Conservation (phyloP, 2,329 filamentous ascomycete genomes). For the Pyricularia pennisetigena region DNA sequence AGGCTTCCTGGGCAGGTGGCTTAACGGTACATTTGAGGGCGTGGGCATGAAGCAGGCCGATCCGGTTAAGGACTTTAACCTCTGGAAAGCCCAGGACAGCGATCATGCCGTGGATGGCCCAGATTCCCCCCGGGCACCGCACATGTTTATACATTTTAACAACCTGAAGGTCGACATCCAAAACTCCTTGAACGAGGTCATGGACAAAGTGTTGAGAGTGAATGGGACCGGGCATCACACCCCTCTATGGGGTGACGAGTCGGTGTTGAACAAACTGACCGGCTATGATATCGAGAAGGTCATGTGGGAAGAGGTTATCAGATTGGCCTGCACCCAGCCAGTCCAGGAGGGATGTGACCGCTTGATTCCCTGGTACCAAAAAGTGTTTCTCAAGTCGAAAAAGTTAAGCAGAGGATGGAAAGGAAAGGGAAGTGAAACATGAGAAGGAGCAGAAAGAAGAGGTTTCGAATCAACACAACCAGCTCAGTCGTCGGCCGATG, state of each 20-base stretch:
- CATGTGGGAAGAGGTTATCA: slow-evolving; percentile 21
- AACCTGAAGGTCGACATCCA: slow-evolving; percentile 24
- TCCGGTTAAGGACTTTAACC: slow-evolving; percentile 17
- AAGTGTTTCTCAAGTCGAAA: slow-evolving; percentile 4
- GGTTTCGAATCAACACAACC: neutral
- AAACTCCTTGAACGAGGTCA: slow-evolving; percentile 11
- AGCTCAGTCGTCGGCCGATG: neutral
- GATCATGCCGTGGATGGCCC: slow-evolving; percentile 7
- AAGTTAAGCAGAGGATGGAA: neutral
- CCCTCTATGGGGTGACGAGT: slow-evolving; percentile 20
- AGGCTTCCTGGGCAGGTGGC: slow-evolving; percentile 20
- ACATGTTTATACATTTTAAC: slow-evolving; percentile 26
- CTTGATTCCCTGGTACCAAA: slow-evolving; percentile 19
- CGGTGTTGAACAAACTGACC: slow-evolving; percentile 13
- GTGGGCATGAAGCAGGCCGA: slow-evolving; percentile 21
- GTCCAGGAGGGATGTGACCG: slow-evolving; percentile 19
- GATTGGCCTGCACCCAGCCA: slow-evolving; percentile 16
- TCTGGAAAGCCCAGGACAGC: slow-evolving; percentile 2
- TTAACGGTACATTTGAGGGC: slow-evolving; percentile 16
- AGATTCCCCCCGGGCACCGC: slow-evolving; percentile 9
- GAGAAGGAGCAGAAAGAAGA: neutral
- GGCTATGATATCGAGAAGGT: slow-evolving; percentile 23
- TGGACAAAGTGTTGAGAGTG: slow-evolving; percentile 11
- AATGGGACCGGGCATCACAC: slow-evolving; percentile 13
- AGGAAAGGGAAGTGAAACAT: neutral